Evolutionary conservation across 2,329 filamentous ascomycete species (phyloP).

Genomic region (Fusarium sp.): DNA sequence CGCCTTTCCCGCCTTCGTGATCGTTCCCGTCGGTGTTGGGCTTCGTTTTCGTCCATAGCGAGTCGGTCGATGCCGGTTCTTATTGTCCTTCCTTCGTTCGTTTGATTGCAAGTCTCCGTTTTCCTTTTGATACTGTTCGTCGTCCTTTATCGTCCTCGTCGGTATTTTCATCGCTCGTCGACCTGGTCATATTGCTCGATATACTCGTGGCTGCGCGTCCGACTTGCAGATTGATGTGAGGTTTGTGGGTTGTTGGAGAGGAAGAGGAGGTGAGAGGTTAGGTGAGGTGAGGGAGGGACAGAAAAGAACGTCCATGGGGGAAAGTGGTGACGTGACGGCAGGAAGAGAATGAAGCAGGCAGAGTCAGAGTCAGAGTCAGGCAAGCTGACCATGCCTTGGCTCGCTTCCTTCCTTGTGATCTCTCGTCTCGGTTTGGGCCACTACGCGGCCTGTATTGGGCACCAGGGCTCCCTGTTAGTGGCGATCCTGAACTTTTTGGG

Average conservation of each 20-base stretch:
- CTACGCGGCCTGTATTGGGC: slow-evolving; percentile 23
- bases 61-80: slow-evolving; percentile 32
- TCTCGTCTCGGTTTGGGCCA: slow-evolving; percentile 9
- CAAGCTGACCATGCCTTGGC: slow-evolving; percentile 15
- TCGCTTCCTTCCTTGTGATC: slow-evolving; percentile 10
- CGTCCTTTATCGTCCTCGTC: slow-evolving; percentile 4
- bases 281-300: slow-evolving; percentile 39
- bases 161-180: not conserved
- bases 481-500: slow-evolving; percentile 35
- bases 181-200: not conserved
- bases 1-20: slow-evolving; percentile 38
- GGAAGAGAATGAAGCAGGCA: slow-evolving; percentile 2
- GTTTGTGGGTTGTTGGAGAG: slow-evolving; percentile 44
- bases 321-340: slow-evolving; percentile 38
- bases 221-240: slow-evolving; percentile 32
- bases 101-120: not conserved
- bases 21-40: slow-evolving; percentile 33
- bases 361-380: not conserved
- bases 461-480: slow-evolving; percentile 37
- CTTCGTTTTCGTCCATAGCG: slow-evolving; percentile 41
- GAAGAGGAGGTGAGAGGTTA: slow-evolving; percentile 31
- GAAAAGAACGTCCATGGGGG: slow-evolving; percentile 44
- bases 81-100: slow-evolving; percentile 6
- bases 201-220: slow-evolving; percentile 8
- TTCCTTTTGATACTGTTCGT: not conserved